phyloP scores from a whole-genome alignment of 78 protist genomes.

The Bigelowiella natans region DNA sequence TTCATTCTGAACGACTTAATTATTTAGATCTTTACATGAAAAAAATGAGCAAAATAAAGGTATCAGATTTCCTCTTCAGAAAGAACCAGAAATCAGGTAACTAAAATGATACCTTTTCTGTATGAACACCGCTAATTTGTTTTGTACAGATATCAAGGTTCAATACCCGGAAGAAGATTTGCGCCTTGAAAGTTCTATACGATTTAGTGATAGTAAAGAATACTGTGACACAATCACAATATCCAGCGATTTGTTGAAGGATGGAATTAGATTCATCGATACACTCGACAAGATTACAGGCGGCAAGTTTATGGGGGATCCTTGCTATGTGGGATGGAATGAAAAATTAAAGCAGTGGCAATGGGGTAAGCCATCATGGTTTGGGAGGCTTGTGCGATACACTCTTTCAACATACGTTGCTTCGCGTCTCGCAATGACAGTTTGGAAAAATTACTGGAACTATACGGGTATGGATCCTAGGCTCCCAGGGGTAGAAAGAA shows the following conservation, averaged over 20 bases:
- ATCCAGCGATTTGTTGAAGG: neutral
- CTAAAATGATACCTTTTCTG: neutral
- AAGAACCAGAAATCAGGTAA: neutral
- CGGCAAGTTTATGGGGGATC: neutral
- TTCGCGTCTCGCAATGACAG: neutral
- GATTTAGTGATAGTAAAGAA: neutral
- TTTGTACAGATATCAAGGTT: too few species aligned
- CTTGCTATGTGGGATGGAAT: neutral
- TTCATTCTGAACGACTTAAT: neutral
- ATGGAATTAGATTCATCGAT: neutral
- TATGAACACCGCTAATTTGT: neutral
- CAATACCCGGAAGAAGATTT: neutral
- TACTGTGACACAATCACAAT: neutral
- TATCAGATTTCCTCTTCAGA: neutral
- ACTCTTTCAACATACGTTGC: neutral
- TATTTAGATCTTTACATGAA: neutral
- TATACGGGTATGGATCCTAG: neutral
- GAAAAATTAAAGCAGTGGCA: neutral
- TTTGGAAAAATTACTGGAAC: neutral
- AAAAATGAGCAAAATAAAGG: neutral
- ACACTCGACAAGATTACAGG: neutral
- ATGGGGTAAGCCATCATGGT: neutral
- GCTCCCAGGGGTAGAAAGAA: neutral
- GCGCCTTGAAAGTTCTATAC: neutral
- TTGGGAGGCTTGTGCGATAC: neutral